Base-by-base conservation (phyloP, 257 asterid species). In the Voacanga thouarsii region DNA sequence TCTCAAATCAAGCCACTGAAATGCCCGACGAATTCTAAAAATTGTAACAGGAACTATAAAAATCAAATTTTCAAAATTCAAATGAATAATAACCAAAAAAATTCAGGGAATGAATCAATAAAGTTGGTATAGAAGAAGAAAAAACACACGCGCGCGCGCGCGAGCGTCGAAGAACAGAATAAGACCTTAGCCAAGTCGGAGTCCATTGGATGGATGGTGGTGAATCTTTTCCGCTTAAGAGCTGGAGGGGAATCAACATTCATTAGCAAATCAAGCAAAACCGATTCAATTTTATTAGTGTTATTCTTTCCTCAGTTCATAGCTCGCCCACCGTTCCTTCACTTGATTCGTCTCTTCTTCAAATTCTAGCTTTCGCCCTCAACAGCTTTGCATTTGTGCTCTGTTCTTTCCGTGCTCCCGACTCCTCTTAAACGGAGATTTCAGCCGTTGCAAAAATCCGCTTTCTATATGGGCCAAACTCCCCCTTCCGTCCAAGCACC, bases 161-260 rank as follows among this genome's bases (percentile, higher is more conserved):
- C n/a, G n/a, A 14, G 50, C 33, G 28, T 12, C 33, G 18, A 78
- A 61, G 57, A 61, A 14, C 60, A 0, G 55, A 28, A 75, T 21
- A 53, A n/a, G 45, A 94, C 98, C 91, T 84, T 89, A 21, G 92
- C 96, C 2, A 89, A 86, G 80, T 90, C 91, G 51, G 85, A 83
- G 66, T 92, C 99, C 98, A 96, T 96, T 61, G 88, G 77, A 71
- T 89, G 78, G 75, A 85, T 82, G 45, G 89, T 82, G 51, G 76
- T 50, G 80, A 85, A 87, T 83, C 93, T 89, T 79, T 88, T 85
- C 23, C 95, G 93, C 84, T 96, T 96, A 72, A 75, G 75, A 83
- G 84, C 74, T 50, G 90, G 85, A 45, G 87, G 82, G 56, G 89
- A 92, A 87, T 90, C 98, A 78, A 81, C 16, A 72, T 72, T 84